A percentile compares a stretch with the other conserved stretches of the same genome.
phyloP scores from a whole-genome alignment of 192 early-diverging fungal species.

The Allomyces macrogynus region DNA sequence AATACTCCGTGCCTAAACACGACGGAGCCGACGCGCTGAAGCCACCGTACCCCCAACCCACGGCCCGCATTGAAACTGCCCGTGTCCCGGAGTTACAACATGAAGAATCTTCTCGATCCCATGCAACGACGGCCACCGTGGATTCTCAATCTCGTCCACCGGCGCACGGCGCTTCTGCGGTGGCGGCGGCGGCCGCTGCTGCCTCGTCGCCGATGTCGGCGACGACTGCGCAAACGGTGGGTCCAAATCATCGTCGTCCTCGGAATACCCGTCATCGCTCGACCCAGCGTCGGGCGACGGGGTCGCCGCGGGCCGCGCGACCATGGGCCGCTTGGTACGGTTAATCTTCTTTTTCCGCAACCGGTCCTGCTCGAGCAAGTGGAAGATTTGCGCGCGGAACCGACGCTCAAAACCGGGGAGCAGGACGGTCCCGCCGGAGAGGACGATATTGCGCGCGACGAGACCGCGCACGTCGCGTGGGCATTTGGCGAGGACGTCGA shows the following conservation, averaged over 20 bases:
- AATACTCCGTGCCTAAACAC: too few species aligned
- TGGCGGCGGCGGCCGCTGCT: too few species aligned
- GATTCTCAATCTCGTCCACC: too few species aligned
- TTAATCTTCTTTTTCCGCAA: conserved; percentile 16
- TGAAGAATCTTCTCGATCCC: background rate
- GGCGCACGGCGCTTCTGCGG: too few species aligned
- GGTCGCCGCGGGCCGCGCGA: too few species aligned
- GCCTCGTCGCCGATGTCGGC: too few species aligned
- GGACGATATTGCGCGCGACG: conserved; percentile 38
- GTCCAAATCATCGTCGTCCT: too few species aligned
- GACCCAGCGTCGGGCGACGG: too few species aligned
- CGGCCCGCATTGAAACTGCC: background rate
- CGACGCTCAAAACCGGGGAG: conserved; percentile 47
- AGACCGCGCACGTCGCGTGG: conserved; percentile 52
- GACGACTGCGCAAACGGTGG: too few species aligned
- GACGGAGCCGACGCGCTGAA: too few species aligned
- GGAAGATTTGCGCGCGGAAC: conserved; percentile 36
- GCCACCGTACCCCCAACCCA: background rate
- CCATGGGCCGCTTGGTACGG: too few species aligned
- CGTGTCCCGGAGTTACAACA: background rate
- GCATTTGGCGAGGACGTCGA: conserved; percentile 30
- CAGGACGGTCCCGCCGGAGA: conserved; percentile 58
- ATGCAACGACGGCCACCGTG: background rate
- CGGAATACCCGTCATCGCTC: too few species aligned
- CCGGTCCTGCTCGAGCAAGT: conserved; percentile 19